Conservation (phyloP, 306 rosid genomes). For the Elaeagnus macrophylla region DNA sequence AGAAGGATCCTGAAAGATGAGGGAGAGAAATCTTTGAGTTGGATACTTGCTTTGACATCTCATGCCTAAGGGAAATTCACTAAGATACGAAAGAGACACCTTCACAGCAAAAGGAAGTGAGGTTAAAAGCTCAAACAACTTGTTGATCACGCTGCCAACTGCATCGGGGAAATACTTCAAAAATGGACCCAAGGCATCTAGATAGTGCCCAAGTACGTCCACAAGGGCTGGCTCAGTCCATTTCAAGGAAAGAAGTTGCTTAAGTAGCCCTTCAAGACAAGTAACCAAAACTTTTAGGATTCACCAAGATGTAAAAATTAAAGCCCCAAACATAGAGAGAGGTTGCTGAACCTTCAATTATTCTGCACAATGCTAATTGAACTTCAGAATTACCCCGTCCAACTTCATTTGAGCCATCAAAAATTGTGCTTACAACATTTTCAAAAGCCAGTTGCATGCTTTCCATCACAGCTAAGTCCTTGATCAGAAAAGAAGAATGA, state of each 20-base stretch:
- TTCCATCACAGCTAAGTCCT: constrained; percentile 82
- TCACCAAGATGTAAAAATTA: constrained; percentile 12
- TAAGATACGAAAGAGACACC: constrained; percentile 35
- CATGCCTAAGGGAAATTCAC: constrained; percentile 7
- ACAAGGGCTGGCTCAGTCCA: constrained; percentile 90
- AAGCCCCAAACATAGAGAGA: constrained; percentile 8
- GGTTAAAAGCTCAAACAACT: constrained; percentile 83
- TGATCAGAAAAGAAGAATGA: constrained; percentile 14
- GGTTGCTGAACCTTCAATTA: constrained; percentile 61
- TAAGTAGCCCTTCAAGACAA: constrained; percentile 66
- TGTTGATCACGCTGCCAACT: constrained; percentile 78
- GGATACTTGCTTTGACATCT: constrained; percentile 6
- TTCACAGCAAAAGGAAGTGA: constrained; percentile 63
- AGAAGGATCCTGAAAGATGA: constrained; percentile 57
- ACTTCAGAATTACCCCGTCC: constrained; percentile 47
- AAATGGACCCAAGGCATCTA: constrained; percentile 87
- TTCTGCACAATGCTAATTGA: constrained; percentile 55
- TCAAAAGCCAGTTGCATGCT: constrained; percentile 86
- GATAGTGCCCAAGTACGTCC: constrained; percentile 77
- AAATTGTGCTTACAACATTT: constrained; percentile 60
- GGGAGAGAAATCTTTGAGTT: constrained; percentile 20
- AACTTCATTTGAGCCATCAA: constrained; percentile 63
- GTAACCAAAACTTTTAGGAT: constrained; percentile 14
- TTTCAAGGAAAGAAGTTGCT: constrained; percentile 71
- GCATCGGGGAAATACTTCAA: constrained; percentile 85